Evolutionary conservation across 352 stramenopile genomes (phyloP).

Genomic region (Phytophthora tubulina): DNA sequence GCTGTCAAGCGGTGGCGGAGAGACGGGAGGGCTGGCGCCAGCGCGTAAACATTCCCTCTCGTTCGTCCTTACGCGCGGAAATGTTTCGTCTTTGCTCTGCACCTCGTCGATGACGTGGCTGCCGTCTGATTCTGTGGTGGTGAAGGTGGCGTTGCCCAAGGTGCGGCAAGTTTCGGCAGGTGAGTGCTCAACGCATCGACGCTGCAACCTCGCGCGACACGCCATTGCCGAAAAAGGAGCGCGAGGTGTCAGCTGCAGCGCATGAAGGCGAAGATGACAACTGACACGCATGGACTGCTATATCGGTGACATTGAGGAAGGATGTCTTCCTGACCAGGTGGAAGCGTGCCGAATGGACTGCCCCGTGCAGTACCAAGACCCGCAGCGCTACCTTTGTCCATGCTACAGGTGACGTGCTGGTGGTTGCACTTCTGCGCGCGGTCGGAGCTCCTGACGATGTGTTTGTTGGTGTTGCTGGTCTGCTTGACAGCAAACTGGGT

Average conservation of each 20-base stretch:
- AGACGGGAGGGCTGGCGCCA: conserved; percentile 13
- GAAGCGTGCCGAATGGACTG: conserved; percentile 63
- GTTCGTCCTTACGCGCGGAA: conserved; percentile 23
- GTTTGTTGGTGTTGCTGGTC: conserved; percentile 2
- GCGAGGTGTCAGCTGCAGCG: conserved; percentile 8
- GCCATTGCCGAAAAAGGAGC: conserved; percentile 19
- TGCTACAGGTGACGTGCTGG: conserved; percentile 68
- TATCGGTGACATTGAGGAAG: conserved; percentile 32
- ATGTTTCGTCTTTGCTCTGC: conserved; percentile 21
- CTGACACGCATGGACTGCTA: conserved; percentile 3
- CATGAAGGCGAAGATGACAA: neutral
- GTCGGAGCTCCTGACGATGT: conserved; percentile 21
- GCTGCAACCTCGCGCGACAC: conserved; percentile 13
- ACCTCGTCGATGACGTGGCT: conserved; percentile 28
- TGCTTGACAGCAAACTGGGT: conserved; percentile 61
- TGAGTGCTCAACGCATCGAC: conserved; percentile 16
- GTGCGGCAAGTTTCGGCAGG: conserved; percentile 29
- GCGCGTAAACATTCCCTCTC: conserved; percentile 22
- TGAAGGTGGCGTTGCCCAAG: conserved; percentile 37
- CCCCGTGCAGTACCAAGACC: conserved; percentile 66
- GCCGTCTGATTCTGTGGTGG: conserved; percentile 22
- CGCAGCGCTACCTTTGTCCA: conserved; percentile 61
- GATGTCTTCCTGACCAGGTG: conserved; percentile 57
- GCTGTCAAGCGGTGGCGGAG: conserved; percentile 1
- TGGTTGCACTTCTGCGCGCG: conserved; percentile 11